Conservation (phyloP, 805 yeast species). For the Maudiozyma barnettii region DNA sequence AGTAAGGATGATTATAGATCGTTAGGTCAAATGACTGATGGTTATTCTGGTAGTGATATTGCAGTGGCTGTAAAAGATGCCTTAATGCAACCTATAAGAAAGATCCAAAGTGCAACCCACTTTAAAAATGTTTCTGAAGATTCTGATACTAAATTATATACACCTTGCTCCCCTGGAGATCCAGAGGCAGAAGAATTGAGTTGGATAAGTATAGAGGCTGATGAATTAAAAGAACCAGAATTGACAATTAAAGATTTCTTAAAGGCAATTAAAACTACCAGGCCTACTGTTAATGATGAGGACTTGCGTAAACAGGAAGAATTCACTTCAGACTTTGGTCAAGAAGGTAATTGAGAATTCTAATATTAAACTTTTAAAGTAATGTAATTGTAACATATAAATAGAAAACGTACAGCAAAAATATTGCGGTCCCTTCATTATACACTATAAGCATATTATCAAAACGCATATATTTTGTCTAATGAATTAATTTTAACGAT, state of each 20-base stretch:
- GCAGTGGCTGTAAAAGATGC: constrained; percentile 97
- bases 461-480: too few species aligned
- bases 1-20: constrained; percentile 62
- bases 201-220: constrained; percentile 88
- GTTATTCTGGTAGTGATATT: constrained; percentile 95
- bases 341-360: constrained; percentile 62
- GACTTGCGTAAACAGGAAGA: constrained; percentile 78
- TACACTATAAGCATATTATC: too few species aligned
- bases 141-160: constrained; percentile 37
- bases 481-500: not conserved
- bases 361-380: not conserved
- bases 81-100: constrained; percentile 93
- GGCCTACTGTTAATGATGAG: constrained; percentile 87
- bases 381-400: not conserved
- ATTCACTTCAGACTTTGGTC: constrained; percentile 92
- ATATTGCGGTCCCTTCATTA: too few species aligned
- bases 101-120: constrained; percentile 92
- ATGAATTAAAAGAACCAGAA: constrained; percentile 83
- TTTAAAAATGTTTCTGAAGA: constrained; percentile 52
- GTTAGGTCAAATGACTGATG: constrained; percentile 89
- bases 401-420: too few species aligned
- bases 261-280: constrained; percentile 79
- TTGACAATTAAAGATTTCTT: constrained; percentile 85
- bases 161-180: constrained; percentile 98
- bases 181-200: constrained; percentile 73